These are phyloP conservation scores for Talaromyces marneffei DNA, from an alignment of 2,329 filamentous ascomycete genomes.

Conservation along the genomic window DNA sequence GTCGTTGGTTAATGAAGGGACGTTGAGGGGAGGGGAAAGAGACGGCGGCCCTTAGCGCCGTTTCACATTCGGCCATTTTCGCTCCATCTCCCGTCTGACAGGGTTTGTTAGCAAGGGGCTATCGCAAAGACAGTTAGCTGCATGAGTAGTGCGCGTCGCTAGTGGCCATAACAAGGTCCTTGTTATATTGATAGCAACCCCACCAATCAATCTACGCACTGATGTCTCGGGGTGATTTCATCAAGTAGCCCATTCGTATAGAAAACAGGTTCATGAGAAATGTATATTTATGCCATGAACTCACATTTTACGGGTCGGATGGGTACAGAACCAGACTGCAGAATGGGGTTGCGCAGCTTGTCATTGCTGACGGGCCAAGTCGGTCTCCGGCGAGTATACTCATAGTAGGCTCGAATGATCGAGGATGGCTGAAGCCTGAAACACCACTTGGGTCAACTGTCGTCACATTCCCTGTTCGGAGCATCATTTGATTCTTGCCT, in stretches of 20 bases:
- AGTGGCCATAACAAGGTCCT: background rate
- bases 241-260: background rate
- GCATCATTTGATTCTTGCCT: background rate
- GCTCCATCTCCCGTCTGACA: background rate
- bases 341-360: background rate
- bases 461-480: background rate
- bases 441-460: background rate
- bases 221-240: background rate
- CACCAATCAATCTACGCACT: too few relatives aligned
- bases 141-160: background rate
- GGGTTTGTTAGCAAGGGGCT: background rate
- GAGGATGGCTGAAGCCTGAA: background rate
- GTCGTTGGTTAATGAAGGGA: slow-evolving; percentile 3
- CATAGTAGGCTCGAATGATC: background rate
- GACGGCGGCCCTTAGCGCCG: slow-evolving; percentile 12
- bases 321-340: background rate
- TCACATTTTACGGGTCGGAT: background rate
- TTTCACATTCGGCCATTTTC: slow-evolving; percentile 11
- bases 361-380: background rate
- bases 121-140: background rate
- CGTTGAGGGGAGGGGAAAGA: background rate
- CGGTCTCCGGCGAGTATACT: background rate
- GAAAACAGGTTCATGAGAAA: background rate
- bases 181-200: background rate
- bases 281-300: background rate